Evolutionary conservation across 345 rosid species (phyloP).

Genomic region (Nasturtium officinale): DNA sequence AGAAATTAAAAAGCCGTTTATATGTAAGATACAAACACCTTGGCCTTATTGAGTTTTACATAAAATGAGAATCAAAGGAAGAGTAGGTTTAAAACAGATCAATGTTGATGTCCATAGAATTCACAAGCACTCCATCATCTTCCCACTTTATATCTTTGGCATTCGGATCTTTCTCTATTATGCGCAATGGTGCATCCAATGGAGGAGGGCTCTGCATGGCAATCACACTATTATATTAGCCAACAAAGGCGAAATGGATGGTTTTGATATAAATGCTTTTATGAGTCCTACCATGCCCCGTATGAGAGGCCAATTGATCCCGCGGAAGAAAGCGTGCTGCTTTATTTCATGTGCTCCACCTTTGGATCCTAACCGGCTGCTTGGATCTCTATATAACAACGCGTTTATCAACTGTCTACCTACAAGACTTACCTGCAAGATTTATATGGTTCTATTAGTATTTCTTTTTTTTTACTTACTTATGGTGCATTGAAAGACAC

Average conservation of each 20-base stretch:
- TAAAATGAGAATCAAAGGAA: conserved; percentile 10
- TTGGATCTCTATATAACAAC: conserved; percentile 74
- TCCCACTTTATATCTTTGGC: conserved; percentile 77
- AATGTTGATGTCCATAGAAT: conserved; percentile 62
- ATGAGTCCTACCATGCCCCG: conserved; percentile 73
- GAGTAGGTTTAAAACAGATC: conserved; percentile 58
- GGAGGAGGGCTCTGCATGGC: conserved; percentile 90
- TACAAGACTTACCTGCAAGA: conserved; percentile 80
- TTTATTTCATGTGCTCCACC: conserved; percentile 87
- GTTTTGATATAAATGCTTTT: background rate
- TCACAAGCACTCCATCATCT: conserved; percentile 75
- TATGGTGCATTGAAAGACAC: background rate
- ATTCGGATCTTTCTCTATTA: conserved; percentile 58
- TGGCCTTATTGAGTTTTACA: conserved; percentile 30
- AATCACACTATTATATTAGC: conserved; percentile 5
- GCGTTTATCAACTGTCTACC: conserved; percentile 78
- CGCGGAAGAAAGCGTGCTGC: conserved; percentile 87
- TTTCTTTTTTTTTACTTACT: background rate
- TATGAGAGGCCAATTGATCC: conserved; percentile 88
- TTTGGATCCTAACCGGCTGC: conserved; percentile 69
- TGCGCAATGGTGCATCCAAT: conserved; percentile 59
- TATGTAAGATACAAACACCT: conserved; percentile 1
- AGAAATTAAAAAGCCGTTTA: conserved; percentile 24
- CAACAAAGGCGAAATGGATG: background rate
- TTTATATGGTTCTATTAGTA: conserved; percentile 18